Evolutionary conservation across 2,329 filamentous ascomycete genomes (phyloP).

Genomic region (Cordyceps tenuipes): DNA sequence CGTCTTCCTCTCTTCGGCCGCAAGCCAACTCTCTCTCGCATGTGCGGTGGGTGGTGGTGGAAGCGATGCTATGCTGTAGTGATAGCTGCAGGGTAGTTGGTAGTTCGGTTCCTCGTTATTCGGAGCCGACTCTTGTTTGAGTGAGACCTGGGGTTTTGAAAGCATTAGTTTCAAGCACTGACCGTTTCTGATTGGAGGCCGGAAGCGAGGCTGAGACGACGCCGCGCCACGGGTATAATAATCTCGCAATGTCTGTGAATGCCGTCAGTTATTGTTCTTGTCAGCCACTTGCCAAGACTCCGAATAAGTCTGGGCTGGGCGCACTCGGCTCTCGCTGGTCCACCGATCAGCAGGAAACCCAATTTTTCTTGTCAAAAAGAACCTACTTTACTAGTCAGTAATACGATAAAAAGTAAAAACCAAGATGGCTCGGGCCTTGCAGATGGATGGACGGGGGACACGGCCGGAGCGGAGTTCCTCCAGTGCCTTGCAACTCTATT

Average conservation of each 20-base stretch:
- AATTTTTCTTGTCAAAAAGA: background rate
- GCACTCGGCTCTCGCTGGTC: background rate
- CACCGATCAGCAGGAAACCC: background rate
- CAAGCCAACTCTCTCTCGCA: constrained; percentile 3
- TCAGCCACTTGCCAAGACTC: background rate
- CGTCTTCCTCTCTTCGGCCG: background rate
- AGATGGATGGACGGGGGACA: background rate
- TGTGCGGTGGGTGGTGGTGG: background rate
- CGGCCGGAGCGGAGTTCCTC: background rate
- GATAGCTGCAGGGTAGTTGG: too few relatives aligned
- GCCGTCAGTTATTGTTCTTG: background rate
- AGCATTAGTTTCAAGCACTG: background rate
- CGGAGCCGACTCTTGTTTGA: background rate
- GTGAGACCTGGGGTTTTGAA: background rate
- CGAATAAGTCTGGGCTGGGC: background rate
- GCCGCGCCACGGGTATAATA: background rate
- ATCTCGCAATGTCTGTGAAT: background rate
- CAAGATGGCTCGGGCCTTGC: background rate
- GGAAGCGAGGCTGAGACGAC: background rate
- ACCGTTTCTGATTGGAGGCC: background rate
- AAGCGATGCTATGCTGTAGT: background rate
- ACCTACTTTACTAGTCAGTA: background rate
- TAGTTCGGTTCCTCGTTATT: too few relatives aligned
- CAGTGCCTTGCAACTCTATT: background rate
- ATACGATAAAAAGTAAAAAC: too few relatives aligned